These are phyloP conservation scores for Saccharomycopsis malanga DNA, from an alignment of 805 yeast species.

Conservation along the genomic window DNA sequence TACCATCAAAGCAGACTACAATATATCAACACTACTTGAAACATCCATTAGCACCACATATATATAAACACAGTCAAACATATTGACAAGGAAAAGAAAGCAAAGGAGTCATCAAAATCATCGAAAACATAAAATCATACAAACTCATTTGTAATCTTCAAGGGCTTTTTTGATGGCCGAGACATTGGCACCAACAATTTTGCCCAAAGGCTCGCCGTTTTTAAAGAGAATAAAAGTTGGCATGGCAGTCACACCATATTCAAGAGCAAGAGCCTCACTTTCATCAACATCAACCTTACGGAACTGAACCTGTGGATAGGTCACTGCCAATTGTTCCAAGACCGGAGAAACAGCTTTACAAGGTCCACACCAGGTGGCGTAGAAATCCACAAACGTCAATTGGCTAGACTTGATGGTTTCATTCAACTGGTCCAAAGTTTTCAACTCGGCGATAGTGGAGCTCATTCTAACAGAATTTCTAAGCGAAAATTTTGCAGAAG, in stretches of 20 bases:
- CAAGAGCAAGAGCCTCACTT: slow-evolving; percentile 50
- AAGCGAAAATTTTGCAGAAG: background rate
- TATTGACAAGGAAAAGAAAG: slow-evolving; percentile 3
- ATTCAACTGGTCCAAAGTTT: slow-evolving; percentile 1
- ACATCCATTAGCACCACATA: background rate
- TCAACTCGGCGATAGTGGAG: background rate
- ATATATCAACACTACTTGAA: no score
- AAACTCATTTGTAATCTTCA: slow-evolving; percentile 21
- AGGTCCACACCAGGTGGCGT: slow-evolving; percentile 77
- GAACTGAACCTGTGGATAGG: slow-evolving; percentile 46
- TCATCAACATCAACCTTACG: slow-evolving; percentile 68
- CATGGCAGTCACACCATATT: slow-evolving; percentile 63
- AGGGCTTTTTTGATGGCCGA: slow-evolving; percentile 29
- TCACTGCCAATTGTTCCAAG: slow-evolving; percentile 34
- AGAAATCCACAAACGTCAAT: slow-evolving; percentile 54
- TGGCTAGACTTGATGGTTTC: slow-evolving; percentile 27
- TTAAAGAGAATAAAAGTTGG: slow-evolving; percentile 64
- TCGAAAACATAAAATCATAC: no score
- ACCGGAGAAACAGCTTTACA: slow-evolving; percentile 65
- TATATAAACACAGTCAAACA: no score
- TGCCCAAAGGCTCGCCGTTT: slow-evolving; percentile 49
- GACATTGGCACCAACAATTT: slow-evolving; percentile 61
- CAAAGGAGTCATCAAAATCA: no score
- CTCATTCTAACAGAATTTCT: background rate
- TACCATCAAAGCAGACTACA: no score